These are phyloP conservation scores for Scalesia atractyloides DNA, from an alignment of 129 eudicot genomes.

Conservation along the genomic window DNA sequence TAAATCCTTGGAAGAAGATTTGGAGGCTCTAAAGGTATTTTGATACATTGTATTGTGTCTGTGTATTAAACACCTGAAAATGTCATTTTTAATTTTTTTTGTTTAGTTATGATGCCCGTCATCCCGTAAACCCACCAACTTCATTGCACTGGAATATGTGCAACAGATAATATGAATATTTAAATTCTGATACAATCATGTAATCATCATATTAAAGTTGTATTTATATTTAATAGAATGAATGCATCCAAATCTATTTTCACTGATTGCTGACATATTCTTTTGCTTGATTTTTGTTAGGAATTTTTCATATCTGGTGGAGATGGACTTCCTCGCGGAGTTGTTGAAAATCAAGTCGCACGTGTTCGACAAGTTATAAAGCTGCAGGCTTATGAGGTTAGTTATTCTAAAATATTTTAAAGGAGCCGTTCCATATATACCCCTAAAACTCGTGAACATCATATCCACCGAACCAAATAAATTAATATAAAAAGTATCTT, in stretches of 20 bases:
- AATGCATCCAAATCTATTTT: background rate
- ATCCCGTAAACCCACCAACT: background rate
- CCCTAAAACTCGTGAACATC: background rate
- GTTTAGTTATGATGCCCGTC: constrained; percentile 7
- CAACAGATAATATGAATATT: background rate
- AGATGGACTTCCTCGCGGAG: constrained; percentile 99
- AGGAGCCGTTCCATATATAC: background rate
- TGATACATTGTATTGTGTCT: no score
- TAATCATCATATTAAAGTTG: background rate
- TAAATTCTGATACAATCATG: background rate
- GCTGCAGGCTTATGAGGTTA: constrained; percentile 90
- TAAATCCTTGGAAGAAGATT: constrained; percentile 84
- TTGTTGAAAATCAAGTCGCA: constrained; percentile 93
- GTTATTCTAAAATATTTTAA: constrained; percentile 9
- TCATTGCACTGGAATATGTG: background rate
- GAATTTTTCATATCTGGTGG: constrained; percentile 99
- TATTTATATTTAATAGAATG: background rate
- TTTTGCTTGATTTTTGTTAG: constrained; percentile 32
- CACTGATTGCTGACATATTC: background rate
- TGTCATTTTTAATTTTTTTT: background rate
- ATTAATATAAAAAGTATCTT: no score
- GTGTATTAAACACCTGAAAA: background rate
- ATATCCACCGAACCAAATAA: background rate
- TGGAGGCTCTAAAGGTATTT: constrained; percentile 95
- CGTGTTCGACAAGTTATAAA: constrained; percentile 83